A percentile compares a stretch with the other conserved stretches of the same genome.
Evolutionary conservation across 2,329 filamentous ascomycete genomes (phyloP).

Genomic region (Diplodia seriata): DNA sequence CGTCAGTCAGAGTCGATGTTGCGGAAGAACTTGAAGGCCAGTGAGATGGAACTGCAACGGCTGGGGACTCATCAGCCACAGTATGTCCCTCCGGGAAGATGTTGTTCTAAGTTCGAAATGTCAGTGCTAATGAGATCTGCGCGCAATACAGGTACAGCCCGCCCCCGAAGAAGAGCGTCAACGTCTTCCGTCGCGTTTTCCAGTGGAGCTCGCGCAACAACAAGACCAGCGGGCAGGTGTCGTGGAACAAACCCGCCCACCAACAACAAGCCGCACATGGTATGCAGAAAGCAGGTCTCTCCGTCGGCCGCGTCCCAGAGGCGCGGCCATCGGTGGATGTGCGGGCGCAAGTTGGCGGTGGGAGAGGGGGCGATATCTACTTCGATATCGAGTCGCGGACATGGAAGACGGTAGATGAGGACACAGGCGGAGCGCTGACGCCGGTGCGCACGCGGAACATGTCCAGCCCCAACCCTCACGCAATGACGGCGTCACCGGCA

Average conservation of each 20-base stretch:
- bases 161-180: slow-evolving; percentile 14
- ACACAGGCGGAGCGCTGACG: background rate
- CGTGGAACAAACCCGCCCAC: slow-evolving; percentile 21
- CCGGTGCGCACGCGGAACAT: slow-evolving; percentile 21
- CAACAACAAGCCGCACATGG: slow-evolving; percentile 5
- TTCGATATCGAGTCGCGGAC: slow-evolving; percentile 26
- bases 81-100: slow-evolving; percentile 3
- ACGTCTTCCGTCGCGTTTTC: slow-evolving; percentile 30
- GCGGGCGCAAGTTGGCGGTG: background rate
- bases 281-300: slow-evolving; percentile 10
- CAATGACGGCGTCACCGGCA: slow-evolving; percentile 18
- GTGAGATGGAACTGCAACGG: slow-evolving; percentile 43
- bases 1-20: slow-evolving; percentile 42
- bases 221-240: slow-evolving; percentile 17
- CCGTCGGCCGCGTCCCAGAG: slow-evolving; percentile 5
- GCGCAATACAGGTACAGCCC: slow-evolving; percentile 2
- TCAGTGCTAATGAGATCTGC: background rate
- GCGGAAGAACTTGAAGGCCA: slow-evolving; percentile 44
- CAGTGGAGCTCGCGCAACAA: slow-evolving; percentile 26
- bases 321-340: slow-evolving; percentile 9
- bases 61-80: slow-evolving; percentile 35
- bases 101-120: background rate
- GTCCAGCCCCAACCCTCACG: slow-evolving; percentile 9
- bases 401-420: slow-evolving; percentile 18
- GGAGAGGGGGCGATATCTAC: slow-evolving; percentile 1